These are phyloP conservation scores for Musa acuminata DNA, from an alignment of 176 grass and related monocot species.

Conservation along the genomic window DNA sequence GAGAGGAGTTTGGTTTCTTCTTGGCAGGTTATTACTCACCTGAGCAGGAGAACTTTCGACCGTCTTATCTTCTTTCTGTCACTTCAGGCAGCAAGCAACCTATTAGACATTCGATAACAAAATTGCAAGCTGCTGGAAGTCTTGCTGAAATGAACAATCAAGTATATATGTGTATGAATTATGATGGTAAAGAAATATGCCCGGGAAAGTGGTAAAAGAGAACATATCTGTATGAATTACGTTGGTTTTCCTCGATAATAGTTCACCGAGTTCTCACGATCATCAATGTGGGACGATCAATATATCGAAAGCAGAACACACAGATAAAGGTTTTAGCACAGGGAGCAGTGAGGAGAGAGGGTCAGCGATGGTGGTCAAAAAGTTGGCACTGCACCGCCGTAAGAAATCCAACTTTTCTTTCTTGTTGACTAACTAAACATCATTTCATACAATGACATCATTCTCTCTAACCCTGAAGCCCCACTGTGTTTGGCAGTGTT, in stretches of 20 bases:
- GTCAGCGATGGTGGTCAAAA: constrained; percentile 37
- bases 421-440: constrained; percentile 15
- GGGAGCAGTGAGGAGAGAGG: too few species aligned
- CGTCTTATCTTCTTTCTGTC: not conserved
- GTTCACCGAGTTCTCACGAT: too few species aligned
- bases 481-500: constrained; percentile 5
- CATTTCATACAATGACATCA: constrained; percentile 22
- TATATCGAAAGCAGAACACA: too few species aligned
- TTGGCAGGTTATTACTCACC: not conserved
- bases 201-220: too few species aligned
- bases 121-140: constrained; percentile 16
- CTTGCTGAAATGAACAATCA: not conserved
- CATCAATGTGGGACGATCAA: too few species aligned
- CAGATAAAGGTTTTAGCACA: too few species aligned
- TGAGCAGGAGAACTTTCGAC: not conserved
- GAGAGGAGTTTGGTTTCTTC: not conserved
- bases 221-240: too few species aligned
- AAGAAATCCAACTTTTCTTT: constrained; percentile 14
- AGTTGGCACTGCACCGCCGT: constrained; percentile 20
- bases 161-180: not conserved
- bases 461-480: constrained; percentile 3
- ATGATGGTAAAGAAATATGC: too few species aligned
- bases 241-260: too few species aligned
- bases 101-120: not conserved
- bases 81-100: not conserved